Conservation (phyloP, 129 eudicot species). For the Helianthus tuberosus region DNA sequence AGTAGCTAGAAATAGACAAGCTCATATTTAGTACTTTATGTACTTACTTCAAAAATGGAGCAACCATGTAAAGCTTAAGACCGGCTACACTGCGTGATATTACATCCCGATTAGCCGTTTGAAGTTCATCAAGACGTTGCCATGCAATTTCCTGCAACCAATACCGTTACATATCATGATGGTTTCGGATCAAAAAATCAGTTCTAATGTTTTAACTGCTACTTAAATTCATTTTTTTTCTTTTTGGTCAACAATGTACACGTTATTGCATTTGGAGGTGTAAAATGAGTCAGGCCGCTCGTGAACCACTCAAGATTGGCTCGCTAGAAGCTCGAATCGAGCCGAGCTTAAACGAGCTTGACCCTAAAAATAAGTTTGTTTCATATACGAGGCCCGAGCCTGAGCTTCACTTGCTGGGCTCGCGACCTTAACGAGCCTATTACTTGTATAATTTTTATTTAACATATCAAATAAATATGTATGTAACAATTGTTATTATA, state of each 20-base stretch:
- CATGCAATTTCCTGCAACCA: slow-evolving; percentile 92
- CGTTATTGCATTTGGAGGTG: too few relatives aligned
- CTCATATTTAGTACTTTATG: neutral
- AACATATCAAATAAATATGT: too few relatives aligned
- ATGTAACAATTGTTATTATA: too few relatives aligned
- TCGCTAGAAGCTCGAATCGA: too few relatives aligned
- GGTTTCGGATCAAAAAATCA: neutral
- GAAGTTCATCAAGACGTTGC: slow-evolving; percentile 96
- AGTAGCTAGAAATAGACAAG: neutral
- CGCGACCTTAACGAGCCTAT: too few relatives aligned
- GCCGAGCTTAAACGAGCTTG: too few relatives aligned
- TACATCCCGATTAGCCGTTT: slow-evolving; percentile 71
- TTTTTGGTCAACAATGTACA: neutral
- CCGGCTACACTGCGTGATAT: slow-evolving; percentile 88
- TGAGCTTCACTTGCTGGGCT: too few relatives aligned
- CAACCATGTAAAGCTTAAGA: slow-evolving; percentile 98
- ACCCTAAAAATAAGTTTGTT: too few relatives aligned
- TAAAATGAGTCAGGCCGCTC: too few relatives aligned
- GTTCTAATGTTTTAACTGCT: neutral
- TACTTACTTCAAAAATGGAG: slow-evolving; percentile 88
- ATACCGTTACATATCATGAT: slow-evolving; percentile 8
- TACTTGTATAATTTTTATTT: too few relatives aligned
- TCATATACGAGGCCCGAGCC: too few relatives aligned
- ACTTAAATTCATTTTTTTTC: neutral
- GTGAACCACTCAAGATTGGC: too few relatives aligned